Evolutionary conservation across 345 rosid species (phyloP).

Genomic region (Litchi chinensis): DNA sequence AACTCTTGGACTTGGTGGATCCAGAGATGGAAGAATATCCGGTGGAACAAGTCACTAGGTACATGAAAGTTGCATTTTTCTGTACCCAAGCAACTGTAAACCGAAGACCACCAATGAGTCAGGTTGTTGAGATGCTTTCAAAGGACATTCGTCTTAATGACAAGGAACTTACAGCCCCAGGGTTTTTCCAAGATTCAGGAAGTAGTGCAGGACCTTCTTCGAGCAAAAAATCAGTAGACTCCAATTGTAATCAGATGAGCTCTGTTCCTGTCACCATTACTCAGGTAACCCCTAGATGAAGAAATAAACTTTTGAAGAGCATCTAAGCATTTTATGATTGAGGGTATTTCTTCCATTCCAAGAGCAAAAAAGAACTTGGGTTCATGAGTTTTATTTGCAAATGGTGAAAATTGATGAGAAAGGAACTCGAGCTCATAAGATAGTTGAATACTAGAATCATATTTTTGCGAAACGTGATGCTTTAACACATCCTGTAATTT

Average conservation of each 20-base stretch:
- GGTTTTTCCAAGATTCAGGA: conserved; percentile 46
- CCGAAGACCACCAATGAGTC: conserved; percentile 66
- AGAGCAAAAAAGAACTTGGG: not conserved
- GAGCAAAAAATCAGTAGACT: conserved; percentile 37
- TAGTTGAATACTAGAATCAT: not conserved
- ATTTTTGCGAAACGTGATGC: not conserved
- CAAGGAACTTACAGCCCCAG: conserved; percentile 56
- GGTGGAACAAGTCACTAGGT: conserved; percentile 47
- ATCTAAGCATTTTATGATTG: not conserved
- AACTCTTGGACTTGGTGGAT: conserved; percentile 56
- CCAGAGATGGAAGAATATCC: conserved; percentile 52
- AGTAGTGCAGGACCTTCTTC: conserved; percentile 24
- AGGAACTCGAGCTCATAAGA: not conserved
- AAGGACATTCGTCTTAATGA: conserved; percentile 53
- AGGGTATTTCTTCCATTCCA: not conserved
- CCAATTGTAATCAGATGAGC: conserved; percentile 42
- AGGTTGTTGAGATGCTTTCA: conserved; percentile 67
- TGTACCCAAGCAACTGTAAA: conserved; percentile 59
- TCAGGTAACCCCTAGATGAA: conserved; percentile 59
- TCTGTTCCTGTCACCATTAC: conserved; percentile 59
- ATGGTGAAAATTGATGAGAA: not conserved
- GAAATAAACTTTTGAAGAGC: not conserved
- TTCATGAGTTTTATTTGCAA: not conserved
- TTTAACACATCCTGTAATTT: not conserved
- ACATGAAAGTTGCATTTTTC: conserved; percentile 70